Evolutionary conservation across 2,329 filamentous ascomycete genomes (phyloP).

Genomic region (Penicillium decumbens): DNA sequence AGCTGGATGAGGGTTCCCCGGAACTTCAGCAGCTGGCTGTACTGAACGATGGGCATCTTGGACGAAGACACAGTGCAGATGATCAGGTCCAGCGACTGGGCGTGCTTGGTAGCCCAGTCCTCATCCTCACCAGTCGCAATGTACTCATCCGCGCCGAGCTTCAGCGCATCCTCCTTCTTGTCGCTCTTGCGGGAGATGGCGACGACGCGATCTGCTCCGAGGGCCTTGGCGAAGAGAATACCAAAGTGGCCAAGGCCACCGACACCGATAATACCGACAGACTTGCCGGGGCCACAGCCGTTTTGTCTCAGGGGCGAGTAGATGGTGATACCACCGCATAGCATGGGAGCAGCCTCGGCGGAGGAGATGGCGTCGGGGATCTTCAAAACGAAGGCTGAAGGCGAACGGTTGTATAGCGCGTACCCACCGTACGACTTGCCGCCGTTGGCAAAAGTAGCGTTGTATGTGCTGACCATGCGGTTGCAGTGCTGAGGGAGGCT

Average conservation of each 20-base stretch:
- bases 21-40: constrained; percentile 16
- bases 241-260: constrained; percentile 70
- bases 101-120: constrained; percentile 50
- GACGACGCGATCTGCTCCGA: constrained; percentile 57
- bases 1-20: constrained; percentile 53
- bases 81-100: constrained; percentile 51
- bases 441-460: constrained; percentile 44
- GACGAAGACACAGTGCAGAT: constrained; percentile 53
- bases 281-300: constrained; percentile 64
- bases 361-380: constrained; percentile 50
- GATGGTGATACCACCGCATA: constrained; percentile 71
- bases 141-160: constrained; percentile 52
- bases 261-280: constrained; percentile 65
- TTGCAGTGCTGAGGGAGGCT: constrained; percentile 37
- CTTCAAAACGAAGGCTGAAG: constrained; percentile 55
- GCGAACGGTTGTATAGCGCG: constrained; percentile 52
- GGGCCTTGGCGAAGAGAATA: constrained; percentile 63
- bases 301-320: constrained; percentile 64
- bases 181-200: constrained; percentile 50
- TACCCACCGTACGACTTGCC: constrained; percentile 65
- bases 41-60: constrained; percentile 32
- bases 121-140: constrained; percentile 54
- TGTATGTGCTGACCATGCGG: constrained; percentile 29
- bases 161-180: constrained; percentile 51
- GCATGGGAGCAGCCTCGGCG: constrained; percentile 60